These are phyloP conservation scores for Sodiomyces alkalinus DNA, from an alignment of 2,329 filamentous ascomycete species.

Conservation along the genomic window DNA sequence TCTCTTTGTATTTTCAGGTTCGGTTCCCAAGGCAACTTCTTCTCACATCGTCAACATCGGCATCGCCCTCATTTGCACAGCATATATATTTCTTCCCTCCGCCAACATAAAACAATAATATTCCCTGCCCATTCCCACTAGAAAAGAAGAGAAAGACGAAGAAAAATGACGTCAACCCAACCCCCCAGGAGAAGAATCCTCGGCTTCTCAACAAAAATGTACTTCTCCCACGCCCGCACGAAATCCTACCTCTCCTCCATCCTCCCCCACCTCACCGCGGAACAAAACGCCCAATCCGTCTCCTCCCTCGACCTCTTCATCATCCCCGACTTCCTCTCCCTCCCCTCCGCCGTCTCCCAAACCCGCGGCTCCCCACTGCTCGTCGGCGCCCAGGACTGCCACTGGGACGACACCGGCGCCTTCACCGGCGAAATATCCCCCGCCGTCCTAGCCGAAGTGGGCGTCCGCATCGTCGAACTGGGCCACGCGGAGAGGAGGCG, in stretches of 20 bases:
- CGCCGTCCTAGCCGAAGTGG: slow-evolving; percentile 47
- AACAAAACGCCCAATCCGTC: slow-evolving; percentile 18
- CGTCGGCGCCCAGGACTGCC: slow-evolving; percentile 63
- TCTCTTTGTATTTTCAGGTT: no score
- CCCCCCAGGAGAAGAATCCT: slow-evolving; percentile 39
- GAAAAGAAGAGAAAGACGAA: background rate
- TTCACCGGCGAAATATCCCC: slow-evolving; percentile 71
- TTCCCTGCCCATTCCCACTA: no score
- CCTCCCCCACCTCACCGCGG: slow-evolving; percentile 26
- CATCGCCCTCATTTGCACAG: no score
- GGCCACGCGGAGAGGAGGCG: slow-evolving; percentile 67
- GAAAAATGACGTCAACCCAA: no score
- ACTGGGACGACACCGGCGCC: slow-evolving; percentile 53
- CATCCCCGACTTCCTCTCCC: slow-evolving; percentile 61
- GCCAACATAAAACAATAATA: no score
- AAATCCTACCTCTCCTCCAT: slow-evolving; percentile 36
- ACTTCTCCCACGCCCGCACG: slow-evolving; percentile 56
- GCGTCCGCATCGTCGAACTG: slow-evolving; percentile 59
- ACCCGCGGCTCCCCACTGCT: slow-evolving; percentile 33
- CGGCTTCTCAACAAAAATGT: slow-evolving; percentile 66
- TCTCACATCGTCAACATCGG: no score
- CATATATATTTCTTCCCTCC: no score
- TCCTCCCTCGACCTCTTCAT: slow-evolving; percentile 55
- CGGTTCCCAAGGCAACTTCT: no score
- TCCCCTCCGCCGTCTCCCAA: slow-evolving; percentile 35